Evolutionary conservation across 352 stramenopile genomes (phyloP), one percentile per base, ranked within the genome.

Genomic region (Sclerospora graminicola): DNA sequence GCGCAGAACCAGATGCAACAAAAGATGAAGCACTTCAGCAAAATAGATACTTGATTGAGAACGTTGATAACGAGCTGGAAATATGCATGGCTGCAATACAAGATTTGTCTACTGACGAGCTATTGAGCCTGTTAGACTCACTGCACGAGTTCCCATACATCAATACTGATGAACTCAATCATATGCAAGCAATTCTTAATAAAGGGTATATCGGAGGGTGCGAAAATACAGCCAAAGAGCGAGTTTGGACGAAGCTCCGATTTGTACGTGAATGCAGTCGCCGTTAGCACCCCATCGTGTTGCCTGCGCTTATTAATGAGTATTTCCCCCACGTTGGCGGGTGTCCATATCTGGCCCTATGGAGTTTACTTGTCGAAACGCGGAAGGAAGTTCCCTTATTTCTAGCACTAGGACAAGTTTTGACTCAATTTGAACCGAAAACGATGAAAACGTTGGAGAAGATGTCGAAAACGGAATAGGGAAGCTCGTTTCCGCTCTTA

Each of bases 361-460:
- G 79, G 79, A 52, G 51, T 27, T 51, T 90, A 16, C 43, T 90
- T 15, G 51, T 84, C 7, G 79, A 90, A 57, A 84, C 77, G n/a
- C 66, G 71, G 16, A 82, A 86, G 51, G 79, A 90, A 48, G 58
- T 79, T 4, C 65, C 69, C 3, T 43, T 90, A 31, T 89, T 87
- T 41, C 41, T 72, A 2, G 60, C 60, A 1, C 71, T 88, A 62
- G 79, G 79, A 1, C 54, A 70, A 18, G 26, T 90, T 0, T 68
- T 90, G 60, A 63, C 86, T 6, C 83, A 84, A 34, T 86, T 69
- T 39, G 76, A 87, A 23, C 76, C 79, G 0, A 82, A 79, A 31
- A 70, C 79, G 8, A 87, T 82, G 60, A 82, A 78, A 24, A 88
- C 85, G 39, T 32, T 90, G 21, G 73, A 86, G 34, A 90, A 88